A percentile compares a stretch with the other conserved stretches of the same genome.
Conservation (phyloP, 2,329 filamentous ascomycete species). For the Aspergillus quadricinctus region DNA sequence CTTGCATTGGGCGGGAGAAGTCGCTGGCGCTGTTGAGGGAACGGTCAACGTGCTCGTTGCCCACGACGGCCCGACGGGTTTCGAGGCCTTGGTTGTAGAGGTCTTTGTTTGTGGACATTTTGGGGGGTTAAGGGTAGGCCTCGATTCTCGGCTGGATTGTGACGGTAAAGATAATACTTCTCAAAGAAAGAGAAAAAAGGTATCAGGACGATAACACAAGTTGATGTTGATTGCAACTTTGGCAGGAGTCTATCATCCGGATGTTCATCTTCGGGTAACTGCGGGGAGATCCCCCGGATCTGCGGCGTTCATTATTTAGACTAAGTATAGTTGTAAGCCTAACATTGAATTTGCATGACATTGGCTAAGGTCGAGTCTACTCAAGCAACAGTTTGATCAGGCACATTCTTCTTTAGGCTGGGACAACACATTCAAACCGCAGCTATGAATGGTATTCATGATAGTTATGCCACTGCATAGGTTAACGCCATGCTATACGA, state of each 20-base stretch:
- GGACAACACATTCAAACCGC: background rate
- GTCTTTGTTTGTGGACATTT: conserved; percentile 43
- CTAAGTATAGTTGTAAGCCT: background rate
- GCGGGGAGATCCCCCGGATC: background rate
- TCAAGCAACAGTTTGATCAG: background rate
- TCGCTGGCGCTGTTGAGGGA: conserved; percentile 53
- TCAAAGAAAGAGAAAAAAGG: background rate
- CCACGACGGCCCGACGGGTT: conserved; percentile 57
- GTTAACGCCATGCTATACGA: background rate
- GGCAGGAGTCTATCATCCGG: background rate
- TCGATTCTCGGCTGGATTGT: background rate
- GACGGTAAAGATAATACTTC: background rate
- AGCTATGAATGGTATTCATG: background rate
- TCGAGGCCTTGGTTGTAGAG: conserved; percentile 59
- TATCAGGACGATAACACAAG: background rate
- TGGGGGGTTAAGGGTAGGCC: background rate
- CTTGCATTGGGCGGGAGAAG: conserved; percentile 59
- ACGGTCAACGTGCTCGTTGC: conserved; percentile 57
- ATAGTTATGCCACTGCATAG: background rate
- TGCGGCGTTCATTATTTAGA: background rate
- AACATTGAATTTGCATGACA: background rate
- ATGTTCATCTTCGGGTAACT: background rate
- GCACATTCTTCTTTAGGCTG: background rate
- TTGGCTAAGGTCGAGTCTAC: background rate
- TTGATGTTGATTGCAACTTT: background rate